Base-by-base conservation (phyloP, 176 grass and related monocot species). In the Oropetium thomaeum region DNA sequence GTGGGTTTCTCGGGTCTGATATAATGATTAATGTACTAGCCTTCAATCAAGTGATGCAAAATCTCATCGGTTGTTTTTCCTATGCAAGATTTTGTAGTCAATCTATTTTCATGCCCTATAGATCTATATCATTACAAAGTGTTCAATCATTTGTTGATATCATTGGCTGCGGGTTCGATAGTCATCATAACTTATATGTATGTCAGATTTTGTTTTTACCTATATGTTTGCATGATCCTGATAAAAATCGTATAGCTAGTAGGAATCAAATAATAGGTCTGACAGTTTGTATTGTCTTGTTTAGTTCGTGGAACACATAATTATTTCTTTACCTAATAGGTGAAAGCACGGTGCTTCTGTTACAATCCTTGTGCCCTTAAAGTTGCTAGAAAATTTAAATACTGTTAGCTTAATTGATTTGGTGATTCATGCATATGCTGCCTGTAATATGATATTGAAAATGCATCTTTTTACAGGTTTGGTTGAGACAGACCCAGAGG, bases 401-500 rank as follows among this genome's bases (percentile, higher is more conserved):
- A 14, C n/a, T 70, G 7, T 67, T 33, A 61, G 8, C 77, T 37
- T 49, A 49, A 22, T 42, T 52, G 57, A 30, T 49, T 13, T 52
- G 35, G 41, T 62, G 65, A 12, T 82, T 82, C 59, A 74, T 43
- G 71, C 4, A 29, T 68, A 59, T 76, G 64, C 29, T 76, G 52
- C 22, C 47, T 65, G 63, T 17, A 38, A 40, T 75, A 58, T 75
- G 28, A 58, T 29, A 32, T 63, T 58, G 14, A 8, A 47, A 29
- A 54, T 60, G 51, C 30, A 70, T 57, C 45, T 58, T 87, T 71
- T 54, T 71, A 47, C 79, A 99, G 96, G 96, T 73, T 74, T 99
- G 79, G 89, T 99, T 1, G 96, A 95, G 88, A 99, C 96, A 63
- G 91, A 99, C 70, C 91, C 96, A 1, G 82, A 92, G 76, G 96